These are phyloP conservation scores for Gnetum montanum DNA, from an alignment of 75 land plant genomes.

Conservation along the genomic window DNA sequence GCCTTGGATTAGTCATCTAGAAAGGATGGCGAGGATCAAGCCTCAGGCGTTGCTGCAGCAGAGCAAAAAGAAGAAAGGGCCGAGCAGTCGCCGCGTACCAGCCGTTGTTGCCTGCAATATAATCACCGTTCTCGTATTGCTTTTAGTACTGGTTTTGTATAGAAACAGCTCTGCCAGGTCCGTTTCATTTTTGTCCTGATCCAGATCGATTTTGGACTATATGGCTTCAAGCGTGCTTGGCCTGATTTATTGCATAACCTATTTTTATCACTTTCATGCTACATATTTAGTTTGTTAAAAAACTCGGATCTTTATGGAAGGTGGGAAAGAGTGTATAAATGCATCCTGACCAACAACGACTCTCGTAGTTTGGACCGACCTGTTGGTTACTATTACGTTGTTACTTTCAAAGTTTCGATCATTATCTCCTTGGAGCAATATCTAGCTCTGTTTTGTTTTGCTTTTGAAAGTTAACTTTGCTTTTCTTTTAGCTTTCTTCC, in stretches of 20 bases:
- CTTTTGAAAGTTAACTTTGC: too few relatives aligned
- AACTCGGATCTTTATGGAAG: too few relatives aligned
- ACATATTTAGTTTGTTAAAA: background rate
- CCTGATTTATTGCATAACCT: background rate
- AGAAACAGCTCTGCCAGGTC: conserved; percentile 40
- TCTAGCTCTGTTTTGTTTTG: too few relatives aligned
- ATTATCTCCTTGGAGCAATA: too few relatives aligned
- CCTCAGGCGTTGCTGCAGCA: conserved; percentile 67
- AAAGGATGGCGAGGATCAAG: conserved; percentile 67
- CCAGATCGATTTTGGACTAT: background rate
- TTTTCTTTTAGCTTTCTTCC: too few relatives aligned
- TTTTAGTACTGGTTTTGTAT: conserved; percentile 48
- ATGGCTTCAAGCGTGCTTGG: too few relatives aligned
- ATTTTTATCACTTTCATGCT: background rate
- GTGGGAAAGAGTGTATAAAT: too few relatives aligned
- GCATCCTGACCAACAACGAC: too few relatives aligned
- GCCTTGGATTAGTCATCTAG: too few relatives aligned
- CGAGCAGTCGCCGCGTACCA: conserved; percentile 37
- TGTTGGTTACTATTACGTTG: too few relatives aligned
- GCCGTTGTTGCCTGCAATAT: conserved; percentile 39
- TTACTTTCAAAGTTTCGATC: too few relatives aligned
- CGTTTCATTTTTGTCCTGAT: background rate
- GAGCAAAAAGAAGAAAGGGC: conserved; percentile 81
- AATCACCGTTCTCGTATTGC: conserved; percentile 32
- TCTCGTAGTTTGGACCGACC: too few relatives aligned